These are phyloP conservation scores for Diaporthe helianthi DNA, from an alignment of 2,329 filamentous ascomycete species.

Conservation along the genomic window DNA sequence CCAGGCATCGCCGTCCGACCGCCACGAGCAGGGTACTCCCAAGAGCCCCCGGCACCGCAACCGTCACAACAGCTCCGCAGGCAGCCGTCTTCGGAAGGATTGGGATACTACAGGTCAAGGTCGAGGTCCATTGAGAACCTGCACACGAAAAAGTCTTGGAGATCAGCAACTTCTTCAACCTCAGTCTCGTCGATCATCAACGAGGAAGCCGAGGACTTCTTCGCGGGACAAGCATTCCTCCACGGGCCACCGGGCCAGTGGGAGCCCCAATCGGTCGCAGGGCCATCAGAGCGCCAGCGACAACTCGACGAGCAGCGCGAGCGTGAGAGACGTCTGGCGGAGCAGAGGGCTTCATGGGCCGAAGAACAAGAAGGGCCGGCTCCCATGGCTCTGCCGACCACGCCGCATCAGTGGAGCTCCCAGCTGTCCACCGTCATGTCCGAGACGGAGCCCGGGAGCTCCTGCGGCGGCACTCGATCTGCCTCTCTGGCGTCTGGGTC, in stretches of 20 bases:
- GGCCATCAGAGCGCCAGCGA: conserved; percentile 34
- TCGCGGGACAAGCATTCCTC: conserved; percentile 50
- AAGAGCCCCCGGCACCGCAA: conserved; percentile 65
- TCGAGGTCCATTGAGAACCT: conserved; percentile 49
- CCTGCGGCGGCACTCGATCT: conserved; percentile 55
- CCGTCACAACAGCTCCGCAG: conserved; percentile 59
- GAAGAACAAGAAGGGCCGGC: conserved; percentile 38
- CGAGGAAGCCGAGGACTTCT: conserved; percentile 53
- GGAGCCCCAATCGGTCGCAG: conserved; percentile 31
- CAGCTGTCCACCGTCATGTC: conserved; percentile 70
- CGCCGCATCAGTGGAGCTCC: conserved; percentile 67
- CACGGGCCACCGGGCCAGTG: conserved; percentile 42
- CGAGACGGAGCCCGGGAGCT: conserved; percentile 63
- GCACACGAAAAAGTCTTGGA: conserved; percentile 52
- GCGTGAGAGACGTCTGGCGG: conserved; percentile 27
- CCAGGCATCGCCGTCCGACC: conserved; percentile 45
- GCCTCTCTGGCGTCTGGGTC: conserved; percentile 50
- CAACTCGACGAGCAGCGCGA: conserved; percentile 34
- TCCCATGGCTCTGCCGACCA: conserved; percentile 52
- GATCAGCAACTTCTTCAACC: conserved; percentile 62
- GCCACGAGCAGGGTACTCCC: conserved; percentile 59
- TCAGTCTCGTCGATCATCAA: conserved; percentile 63
- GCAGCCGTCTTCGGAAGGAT: conserved; percentile 55
- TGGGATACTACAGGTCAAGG: conserved; percentile 56
- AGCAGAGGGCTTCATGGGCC: conserved; percentile 31